Evolutionary conservation across 1,284 basidiomycete species (phyloP).

Genomic region (Austroboletus rostrupii): DNA sequence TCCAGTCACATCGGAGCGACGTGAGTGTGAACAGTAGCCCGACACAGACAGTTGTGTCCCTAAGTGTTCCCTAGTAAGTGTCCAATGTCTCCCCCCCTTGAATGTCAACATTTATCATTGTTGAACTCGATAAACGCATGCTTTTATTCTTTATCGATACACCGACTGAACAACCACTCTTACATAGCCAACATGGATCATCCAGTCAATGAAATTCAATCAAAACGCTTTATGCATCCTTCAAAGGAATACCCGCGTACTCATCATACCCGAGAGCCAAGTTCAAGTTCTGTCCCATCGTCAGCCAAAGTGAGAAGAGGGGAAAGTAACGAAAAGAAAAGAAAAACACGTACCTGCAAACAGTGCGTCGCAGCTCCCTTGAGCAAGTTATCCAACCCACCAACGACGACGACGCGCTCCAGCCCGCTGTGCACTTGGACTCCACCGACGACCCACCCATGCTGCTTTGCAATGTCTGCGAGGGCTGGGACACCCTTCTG

Average conservation of each 20-base stretch:
- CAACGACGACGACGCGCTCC: slow-evolving; percentile 89
- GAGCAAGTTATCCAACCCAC: slow-evolving; percentile 91
- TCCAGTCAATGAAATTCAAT: neutral
- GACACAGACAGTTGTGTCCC: too few species aligned
- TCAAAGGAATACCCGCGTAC: slow-evolving; percentile 71
- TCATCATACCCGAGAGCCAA: slow-evolving; percentile 92
- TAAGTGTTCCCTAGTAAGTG: too few species aligned
- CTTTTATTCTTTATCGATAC: neutral
- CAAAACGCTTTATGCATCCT: too few species aligned
- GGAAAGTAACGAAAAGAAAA: neutral
- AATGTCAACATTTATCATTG: too few species aligned
- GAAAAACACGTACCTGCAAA: slow-evolving; percentile 63
- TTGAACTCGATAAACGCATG: neutral
- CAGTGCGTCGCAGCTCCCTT: slow-evolving; percentile 99
- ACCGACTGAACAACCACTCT: neutral
- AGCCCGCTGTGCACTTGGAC: slow-evolving; percentile 90
- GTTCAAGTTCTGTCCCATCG: slow-evolving; percentile 91
- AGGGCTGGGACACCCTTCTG: slow-evolving; percentile 72
- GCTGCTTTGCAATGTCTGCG: slow-evolving; percentile 73
- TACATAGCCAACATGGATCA: neutral
- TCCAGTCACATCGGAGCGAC: too few species aligned
- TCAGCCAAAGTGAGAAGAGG: neutral
- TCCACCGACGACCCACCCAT: slow-evolving; percentile 90
- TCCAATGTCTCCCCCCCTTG: too few species aligned
- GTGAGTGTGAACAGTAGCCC: too few species aligned